Base-by-base conservation (phyloP, 116 monocot species). In the Zostera marina region DNA sequence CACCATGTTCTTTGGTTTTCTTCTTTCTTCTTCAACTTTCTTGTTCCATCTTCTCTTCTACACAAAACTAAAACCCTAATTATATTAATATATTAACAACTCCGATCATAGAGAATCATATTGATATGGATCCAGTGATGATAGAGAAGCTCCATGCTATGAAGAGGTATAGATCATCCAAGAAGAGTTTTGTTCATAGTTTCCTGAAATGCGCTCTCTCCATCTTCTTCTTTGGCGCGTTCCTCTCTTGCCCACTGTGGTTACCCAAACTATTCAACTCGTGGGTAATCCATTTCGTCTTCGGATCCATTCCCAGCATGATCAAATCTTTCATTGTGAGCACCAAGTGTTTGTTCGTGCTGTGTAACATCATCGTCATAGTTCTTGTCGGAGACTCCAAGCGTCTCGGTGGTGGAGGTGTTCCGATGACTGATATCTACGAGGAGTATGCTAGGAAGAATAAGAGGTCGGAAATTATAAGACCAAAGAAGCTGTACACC, bases 171-270 rank as follows among this genome's bases (percentile, higher is more conserved):
- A 65, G 54, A 32, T 32, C 32, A 32, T 32, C 32, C 2, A 47
- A 47, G 44, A 32, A n/a, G 11, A 59, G 21, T 14, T 41, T 72
- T 54, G 61, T 74, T 41, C 56, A 44, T 42, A 69, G 43, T 32
- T n/a, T 74, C 20, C 22, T 63, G 21, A 64, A 66, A 24, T 54
- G 49, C 45, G 13, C 69, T 12, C 11, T 65, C 41, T 56, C 63
- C 26, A 51, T 54, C 72, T 43, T 68, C 1, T 3, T 70, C 9
- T 70, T 41, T 12, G 79, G 72, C 9, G 40, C 85, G 8, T 72
- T 84, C 59, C 74, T 91, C 57, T 91, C 81, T 11, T 72, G 78
- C 44, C 75, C 76, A 0, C 72, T 71, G 8, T 84, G 81, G 83
- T 52, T 88, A 9, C 71, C 83, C 20, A 54, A 41, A 44, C 16